Evolutionary conservation across 306 rosid species (phyloP), one percentile per base, ranked within the genome.

Genomic region (Astragalus membranaceus): DNA sequence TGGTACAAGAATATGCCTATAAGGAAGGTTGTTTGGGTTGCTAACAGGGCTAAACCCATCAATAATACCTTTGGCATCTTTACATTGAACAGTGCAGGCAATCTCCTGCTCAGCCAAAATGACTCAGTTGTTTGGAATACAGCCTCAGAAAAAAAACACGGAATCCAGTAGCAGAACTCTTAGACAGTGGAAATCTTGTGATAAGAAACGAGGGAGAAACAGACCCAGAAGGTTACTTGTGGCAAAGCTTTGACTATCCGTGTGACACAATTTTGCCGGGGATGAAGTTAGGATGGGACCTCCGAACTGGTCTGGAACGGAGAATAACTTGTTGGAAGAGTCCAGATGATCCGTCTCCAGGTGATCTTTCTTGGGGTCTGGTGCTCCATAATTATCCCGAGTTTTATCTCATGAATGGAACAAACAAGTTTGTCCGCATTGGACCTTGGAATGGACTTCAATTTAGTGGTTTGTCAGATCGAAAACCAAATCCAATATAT

Each of bases 181-280:
- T 73, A 4, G 78, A 73, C 17, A 48, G 52, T 4, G 83, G 83
- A 4, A 79, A 73, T 15, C 83, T 79, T 50, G 71, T 79, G 60
- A 46, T 79, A 49, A 66, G 55, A 68, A 37, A 76, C 0, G 11
- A 67, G 10, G 35, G 30, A 57, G 70, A 56, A 8, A 9, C n/a
- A 4, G 13, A 0, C 0, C 11, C 11, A 1, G 8, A 15, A 12
- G 14, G 5, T 32, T 68, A 51, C 36, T n/a, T 74, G 33, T 79
- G 79, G 83, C 72, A 79, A 54, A 72, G 82, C 35, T 78, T 72
- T 59, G 79, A 79, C 10, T 9, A 67, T 10, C 79, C 83, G 8
- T 30, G 63, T 13, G 35, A 74, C n/a, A 79, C 80, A 30, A 10
- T 69, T 33, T 37, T 74, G 76, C 14, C 80, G 10, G 64, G 69